A percentile compares a stretch with the other conserved stretches of the same genome.
Evolutionary conservation across 169 alveolate genomes (phyloP).

Genomic region (Plasmodium sp.): DNA sequence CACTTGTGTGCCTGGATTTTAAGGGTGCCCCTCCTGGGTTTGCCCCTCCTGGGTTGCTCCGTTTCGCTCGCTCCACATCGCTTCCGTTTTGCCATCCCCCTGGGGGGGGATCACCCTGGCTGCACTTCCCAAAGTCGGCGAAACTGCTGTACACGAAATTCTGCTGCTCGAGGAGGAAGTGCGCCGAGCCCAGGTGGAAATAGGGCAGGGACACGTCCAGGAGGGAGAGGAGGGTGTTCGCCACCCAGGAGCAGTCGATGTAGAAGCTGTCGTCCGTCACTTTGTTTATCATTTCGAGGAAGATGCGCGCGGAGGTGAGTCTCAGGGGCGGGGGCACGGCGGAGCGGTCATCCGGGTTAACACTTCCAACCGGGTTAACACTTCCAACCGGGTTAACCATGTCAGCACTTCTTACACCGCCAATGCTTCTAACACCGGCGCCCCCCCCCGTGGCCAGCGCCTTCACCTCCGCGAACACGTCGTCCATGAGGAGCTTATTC

Average conservation of each 20-base stretch:
- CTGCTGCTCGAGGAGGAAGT: conserved; percentile 7
- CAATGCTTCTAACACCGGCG: not conserved
- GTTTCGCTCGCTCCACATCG: not conserved
- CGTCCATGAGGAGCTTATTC: conserved; percentile 69
- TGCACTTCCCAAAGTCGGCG: not conserved
- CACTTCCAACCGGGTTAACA: too few species aligned
- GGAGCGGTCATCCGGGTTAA: too few species aligned
- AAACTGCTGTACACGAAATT: conserved; percentile 11
- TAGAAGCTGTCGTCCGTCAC: conserved; percentile 26
- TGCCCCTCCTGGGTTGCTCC: not conserved
- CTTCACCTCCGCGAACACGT: conserved; percentile 39
- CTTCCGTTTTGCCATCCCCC: not conserved
- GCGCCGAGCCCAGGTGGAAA: not conserved
- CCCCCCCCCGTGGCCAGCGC: conserved; percentile 4
- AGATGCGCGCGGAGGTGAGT: conserved; percentile 7
- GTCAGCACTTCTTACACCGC: too few species aligned
- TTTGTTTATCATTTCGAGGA: conserved; percentile 43
- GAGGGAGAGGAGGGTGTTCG: not conserved
- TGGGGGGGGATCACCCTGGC: not conserved
- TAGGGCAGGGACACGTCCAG: conserved; percentile 17
- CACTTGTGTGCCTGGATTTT: not conserved
- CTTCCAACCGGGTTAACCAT: not conserved
- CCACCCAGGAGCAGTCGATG: conserved; percentile 66
- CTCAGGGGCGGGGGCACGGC: not conserved
- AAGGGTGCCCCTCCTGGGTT: not conserved